Evolutionary conservation across 768 basidiomycete genomes (phyloP), one percentile per base, ranked within the genome.

Genomic region (Phanerochaete carnosa): DNA sequence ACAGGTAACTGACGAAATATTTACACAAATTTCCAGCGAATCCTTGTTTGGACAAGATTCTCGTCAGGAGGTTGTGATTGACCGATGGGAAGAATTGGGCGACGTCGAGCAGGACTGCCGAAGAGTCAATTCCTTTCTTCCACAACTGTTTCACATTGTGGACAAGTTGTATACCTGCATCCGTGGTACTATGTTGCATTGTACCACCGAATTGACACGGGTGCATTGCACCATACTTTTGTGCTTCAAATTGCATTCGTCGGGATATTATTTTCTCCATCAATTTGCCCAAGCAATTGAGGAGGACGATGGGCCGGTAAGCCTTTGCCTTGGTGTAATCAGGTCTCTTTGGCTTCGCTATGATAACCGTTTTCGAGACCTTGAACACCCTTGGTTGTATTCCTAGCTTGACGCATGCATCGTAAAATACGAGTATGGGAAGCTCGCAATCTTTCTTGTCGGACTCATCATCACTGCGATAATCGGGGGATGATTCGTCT

Each of bases 221-320:
- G 30, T 63, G 65, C 11, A 66, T 39, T 19, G 62, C 35, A 28
- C 58, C 55, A 29, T 45, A 30, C 25, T 43, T 55, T 33, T 64
- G 59, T 13, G 43, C 60, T 2, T 65, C 58, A 46, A 59, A 65
- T 45, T 65, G 63, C 25, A 70, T 55, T 0, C 58, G 58, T 11
- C 58, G 37, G 1, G 65, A 59, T 15, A 67, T 37, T 16, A 69
- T 35, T 50, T 66, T 66, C 47, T 68, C 68, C 8, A 62, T 39
- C 5, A 66, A 58, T 54, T 71, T 72, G 65, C 51, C 68, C 0
- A 71, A 13, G 43, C 52, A 62, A 39, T 66, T 60, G 19, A 70
- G 59, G 0, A 72, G 66, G 1, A 66, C 64, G 45, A 72, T 71
- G 3, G 63, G 70, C 30, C 68, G 63, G 58, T 69, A 72, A 1